Evolutionary conservation across 2,329 filamentous ascomycete genomes (phyloP).

Genomic region (Anisogramma anomala): DNA sequence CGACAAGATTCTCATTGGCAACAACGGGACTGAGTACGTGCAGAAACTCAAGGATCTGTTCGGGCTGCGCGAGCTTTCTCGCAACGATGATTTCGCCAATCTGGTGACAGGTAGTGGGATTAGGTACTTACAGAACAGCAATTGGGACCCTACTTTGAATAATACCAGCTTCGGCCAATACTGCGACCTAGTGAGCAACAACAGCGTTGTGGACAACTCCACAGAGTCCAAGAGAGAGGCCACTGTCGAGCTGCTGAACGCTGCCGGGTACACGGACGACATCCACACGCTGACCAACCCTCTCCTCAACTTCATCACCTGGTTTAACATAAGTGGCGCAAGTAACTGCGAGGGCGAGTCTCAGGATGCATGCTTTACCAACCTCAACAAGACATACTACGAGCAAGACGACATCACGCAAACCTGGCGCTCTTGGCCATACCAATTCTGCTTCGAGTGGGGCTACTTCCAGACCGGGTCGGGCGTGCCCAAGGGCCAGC

Average conservation of each 20-base stretch:
- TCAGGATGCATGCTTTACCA: slow-evolving; percentile 29
- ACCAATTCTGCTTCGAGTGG: slow-evolving; percentile 54
- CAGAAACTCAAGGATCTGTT: slow-evolving; percentile 32
- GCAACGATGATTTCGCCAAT: slow-evolving; percentile 37
- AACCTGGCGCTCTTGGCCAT: slow-evolving; percentile 37
- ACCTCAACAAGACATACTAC: slow-evolving; percentile 25
- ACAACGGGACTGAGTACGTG: slow-evolving; percentile 30
- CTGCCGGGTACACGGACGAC: slow-evolving; percentile 31
- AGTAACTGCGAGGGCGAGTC: slow-evolving; percentile 16
- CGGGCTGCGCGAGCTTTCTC: slow-evolving; percentile 32
- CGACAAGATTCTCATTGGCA: slow-evolving; percentile 38
- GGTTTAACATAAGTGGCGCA: slow-evolving; percentile 22
- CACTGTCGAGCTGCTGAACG: slow-evolving; percentile 28
- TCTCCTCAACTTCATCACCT: slow-evolving; percentile 43
- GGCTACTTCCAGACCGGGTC: slow-evolving; percentile 68
- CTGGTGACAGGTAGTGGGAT: slow-evolving; percentile 29
- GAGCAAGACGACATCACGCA: slow-evolving; percentile 26
- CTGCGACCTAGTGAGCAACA: slow-evolving; percentile 35
- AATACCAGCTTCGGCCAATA: slow-evolving; percentile 32
- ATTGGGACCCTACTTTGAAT: slow-evolving; percentile 42
- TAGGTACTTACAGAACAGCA: slow-evolving; percentile 33
- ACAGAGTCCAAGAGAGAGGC: slow-evolving; percentile 25
- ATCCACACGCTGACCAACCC: slow-evolving; percentile 27
- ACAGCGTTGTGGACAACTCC: slow-evolving; percentile 29
- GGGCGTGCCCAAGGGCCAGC: slow-evolving; percentile 49